A percentile compares a stretch with the other conserved stretches of the same genome.
Conservation (phyloP, 306 rosid genomes). For the Benincasa hispida region DNA sequence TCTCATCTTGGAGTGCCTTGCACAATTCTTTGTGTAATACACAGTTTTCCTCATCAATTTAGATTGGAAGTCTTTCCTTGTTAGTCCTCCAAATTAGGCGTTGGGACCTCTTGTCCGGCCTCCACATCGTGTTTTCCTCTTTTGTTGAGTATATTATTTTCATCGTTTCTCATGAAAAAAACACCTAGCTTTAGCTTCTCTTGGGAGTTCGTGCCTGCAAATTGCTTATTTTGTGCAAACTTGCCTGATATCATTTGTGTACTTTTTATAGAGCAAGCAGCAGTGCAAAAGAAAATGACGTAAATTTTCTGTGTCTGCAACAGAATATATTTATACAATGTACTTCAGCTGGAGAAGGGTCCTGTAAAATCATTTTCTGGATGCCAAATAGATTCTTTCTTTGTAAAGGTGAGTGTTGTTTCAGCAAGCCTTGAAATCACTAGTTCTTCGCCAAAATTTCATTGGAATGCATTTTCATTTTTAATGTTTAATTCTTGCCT, state of each 20-base stretch:
- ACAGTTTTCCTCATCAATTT: background rate
- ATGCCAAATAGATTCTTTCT: conserved; percentile 66
- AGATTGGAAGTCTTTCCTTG: background rate
- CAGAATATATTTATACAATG: conserved; percentile 68
- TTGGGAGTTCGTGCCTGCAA: background rate
- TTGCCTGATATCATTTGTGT: background rate
- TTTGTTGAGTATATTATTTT: background rate
- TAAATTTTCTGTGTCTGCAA: conserved; percentile 4
- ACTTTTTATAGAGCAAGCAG: background rate
- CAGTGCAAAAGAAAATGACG: background rate
- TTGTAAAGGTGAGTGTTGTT: conserved; percentile 55
- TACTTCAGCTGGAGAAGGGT: conserved; percentile 83
- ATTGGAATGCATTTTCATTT: background rate
- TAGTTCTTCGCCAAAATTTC: background rate
- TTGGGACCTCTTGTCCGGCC: background rate
- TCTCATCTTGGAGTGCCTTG: background rate
- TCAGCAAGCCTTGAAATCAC: background rate
- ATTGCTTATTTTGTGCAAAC: background rate
- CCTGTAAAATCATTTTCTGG: conserved; percentile 64
- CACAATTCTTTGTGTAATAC: background rate
- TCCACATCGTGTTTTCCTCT: background rate
- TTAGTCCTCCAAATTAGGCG: background rate
- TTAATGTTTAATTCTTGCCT: conserved; percentile 14
- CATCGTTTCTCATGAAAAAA: background rate
- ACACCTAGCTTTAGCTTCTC: background rate